Percentiles rank a stretch among this genome's conserved stretches.
phyloP scores from a whole-genome alignment of 1,139 yeast species.

The Scheffersomyces quercinus region DNA sequence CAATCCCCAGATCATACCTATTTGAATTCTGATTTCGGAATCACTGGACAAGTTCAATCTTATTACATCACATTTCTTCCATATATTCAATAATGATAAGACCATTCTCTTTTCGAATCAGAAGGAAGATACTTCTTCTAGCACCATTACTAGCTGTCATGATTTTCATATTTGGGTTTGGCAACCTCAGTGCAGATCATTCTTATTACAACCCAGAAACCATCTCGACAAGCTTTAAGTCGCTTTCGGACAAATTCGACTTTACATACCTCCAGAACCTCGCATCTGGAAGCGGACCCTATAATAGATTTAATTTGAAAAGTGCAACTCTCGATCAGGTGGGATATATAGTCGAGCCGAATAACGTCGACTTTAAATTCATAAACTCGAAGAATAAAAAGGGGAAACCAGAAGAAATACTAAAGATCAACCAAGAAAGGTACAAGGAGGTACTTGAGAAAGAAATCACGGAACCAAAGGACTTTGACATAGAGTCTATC shows the following conservation, averaged over 20 bases:
- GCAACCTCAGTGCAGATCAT: constrained; percentile 3
- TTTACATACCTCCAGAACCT: constrained; percentile 8
- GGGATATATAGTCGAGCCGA: constrained; percentile 14
- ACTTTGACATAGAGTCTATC: constrained; percentile 34
- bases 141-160: constrained; percentile 10
- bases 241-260: constrained; percentile 13
- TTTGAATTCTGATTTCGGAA: too few species aligned
- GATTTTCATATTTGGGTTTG: constrained; percentile 7
- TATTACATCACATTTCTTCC: too few species aligned
- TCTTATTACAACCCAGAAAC: constrained; percentile 1
- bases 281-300: constrained; percentile 1
- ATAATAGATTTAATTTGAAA: background rate
- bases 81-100: constrained; percentile 13
- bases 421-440: constrained; percentile 31
- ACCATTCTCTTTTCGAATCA: constrained; percentile 15
- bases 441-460: constrained; percentile 33
- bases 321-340: background rate
- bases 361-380: constrained; percentile 38
- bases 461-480: constrained; percentile 52
- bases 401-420: constrained; percentile 30
- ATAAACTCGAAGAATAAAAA: constrained; percentile 27
- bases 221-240: constrained; percentile 6
- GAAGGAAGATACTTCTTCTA: constrained; percentile 8
- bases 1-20: too few species aligned
- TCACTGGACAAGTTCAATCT: too few species aligned